Evolutionary conservation across 768 basidiomycete genomes (phyloP), one percentile per base, ranked within the genome.

Genomic region (Boletus rufocinnamomeus): DNA sequence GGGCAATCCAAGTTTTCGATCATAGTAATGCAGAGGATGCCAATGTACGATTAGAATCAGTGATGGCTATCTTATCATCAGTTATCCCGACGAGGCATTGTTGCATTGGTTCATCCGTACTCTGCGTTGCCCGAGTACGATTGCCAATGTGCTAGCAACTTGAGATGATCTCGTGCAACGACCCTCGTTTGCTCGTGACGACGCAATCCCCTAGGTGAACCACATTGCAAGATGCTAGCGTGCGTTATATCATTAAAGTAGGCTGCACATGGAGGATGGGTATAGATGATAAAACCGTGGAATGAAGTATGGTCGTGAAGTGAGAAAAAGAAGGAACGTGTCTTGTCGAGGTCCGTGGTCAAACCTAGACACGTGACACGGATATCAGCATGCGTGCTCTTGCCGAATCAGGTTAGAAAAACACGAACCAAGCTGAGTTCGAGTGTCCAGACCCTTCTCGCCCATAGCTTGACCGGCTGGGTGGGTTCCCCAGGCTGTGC

Each of bases 361-460:
- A 69, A 54, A 69, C 69, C 69, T 69, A 23, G 30, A 30, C 28
- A 51, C 25, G 25, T 28, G 53, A 46, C 32, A 2, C 10, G 34
- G n/a, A n/a, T n/a, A 54, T 60, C 49, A 66, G 49, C 21, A 46
- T n/a, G 13, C 14, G 17, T 28, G 14, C 17, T 14, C 11, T 41
- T 37, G 28, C 40, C 41, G 52, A 57, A 41, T 34, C 16, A 11
- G 11, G 47, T 21, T n/a, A 30, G 35, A 46, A 27, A 46, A 13
- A 52, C 57, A 75, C 79, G 50, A 60, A 98, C 95, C 80, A 98
- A 77, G 73, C 93, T 95, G 58, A 98, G 81, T 78, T 99, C 97
- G 57, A 99, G 80, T 11, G 97, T 99, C 97, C 97, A 99, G 17
- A 99, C 97, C 57, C 97, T 80, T 57, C 97, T 84, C 21, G 96